Evolutionary conservation across 2,329 filamentous ascomycete species (phyloP), one percentile per base, ranked within the genome.

Genomic region (Tolypocladium tropicale): DNA sequence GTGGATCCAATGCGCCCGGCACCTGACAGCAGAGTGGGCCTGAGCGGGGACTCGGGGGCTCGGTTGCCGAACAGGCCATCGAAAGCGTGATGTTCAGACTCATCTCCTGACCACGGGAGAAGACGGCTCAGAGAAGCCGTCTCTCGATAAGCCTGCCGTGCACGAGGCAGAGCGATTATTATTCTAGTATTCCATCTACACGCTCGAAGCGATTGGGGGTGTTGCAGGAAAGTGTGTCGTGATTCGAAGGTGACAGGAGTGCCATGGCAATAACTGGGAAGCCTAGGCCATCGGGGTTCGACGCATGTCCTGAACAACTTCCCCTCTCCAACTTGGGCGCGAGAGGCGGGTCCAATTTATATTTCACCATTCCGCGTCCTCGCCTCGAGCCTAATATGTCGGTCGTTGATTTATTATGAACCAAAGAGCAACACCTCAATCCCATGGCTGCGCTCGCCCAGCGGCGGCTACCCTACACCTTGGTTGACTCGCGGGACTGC

Each of bases 21-120:
- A 61, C 61, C 59, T 61, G 59, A 59, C 60, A 55, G 30, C 23
- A 25, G 34, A 39, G 58, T 56, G 58, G 58, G 43, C 33, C 56
- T 39, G 25, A 5, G 39, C 46, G 43, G 41, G 16, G 54, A 34
- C 55, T 46, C 55, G n/a, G 36, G 33, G 28, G 43, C 41, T 36
- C 43, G 55, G 43, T 54, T 57, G 50, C 52, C 46, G 55, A 56
- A 56, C 57, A 58, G 46, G 52, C 54, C 56, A 57, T 49, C n/a
- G 34, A n/a, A 30, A 36, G 49, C 49, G 36, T 14, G 30, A 46
- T 51, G 25, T 12, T 18, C 46, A 49, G 46, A 18, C 16, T 21
- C 46, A 25, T 50, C 46, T 50, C 46, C 46, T 49, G 46, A 50
- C 43, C 14, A 14, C 41, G 41, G 41, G 41, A 46, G 21, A 46